Conservation (phyloP, 371 early-diverging fungal genomes). For the Coemansia sp. region DNA sequence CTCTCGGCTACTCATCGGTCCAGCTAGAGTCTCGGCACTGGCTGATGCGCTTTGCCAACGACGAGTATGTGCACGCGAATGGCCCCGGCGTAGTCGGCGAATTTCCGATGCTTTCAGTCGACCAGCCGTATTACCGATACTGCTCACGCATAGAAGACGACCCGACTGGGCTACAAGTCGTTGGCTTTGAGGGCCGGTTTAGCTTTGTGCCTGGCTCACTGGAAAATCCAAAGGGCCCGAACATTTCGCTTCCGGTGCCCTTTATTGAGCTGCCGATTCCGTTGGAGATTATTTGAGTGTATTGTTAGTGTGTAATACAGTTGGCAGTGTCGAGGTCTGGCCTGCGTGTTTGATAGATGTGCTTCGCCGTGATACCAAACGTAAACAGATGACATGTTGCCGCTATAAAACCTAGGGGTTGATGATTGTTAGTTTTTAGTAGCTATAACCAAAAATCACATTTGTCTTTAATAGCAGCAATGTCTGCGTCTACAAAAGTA, state of each 20-base stretch:
- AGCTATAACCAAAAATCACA: too few relatives aligned
- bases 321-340: not conserved
- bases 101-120: slow-evolving; percentile 21
- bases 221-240: slow-evolving; percentile 24
- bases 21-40: slow-evolving; percentile 41
- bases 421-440: too few relatives aligned
- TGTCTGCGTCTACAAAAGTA: too few relatives aligned
- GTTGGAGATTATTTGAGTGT: slow-evolving; percentile 15
- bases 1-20: slow-evolving; percentile 17
- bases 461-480: too few relatives aligned
- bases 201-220: slow-evolving; percentile 41
- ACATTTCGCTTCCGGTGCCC: slow-evolving; percentile 26
- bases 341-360: too few relatives aligned
- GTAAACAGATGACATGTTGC: too few relatives aligned
- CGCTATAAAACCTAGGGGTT: too few relatives aligned
- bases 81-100: slow-evolving; percentile 40
- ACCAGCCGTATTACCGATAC: slow-evolving; percentile 24
- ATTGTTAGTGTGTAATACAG: not conserved
- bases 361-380: too few relatives aligned
- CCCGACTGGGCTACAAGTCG: slow-evolving; percentile 12
- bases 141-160: slow-evolving; percentile 38
- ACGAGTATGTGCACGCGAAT: slow-evolving; percentile 10
- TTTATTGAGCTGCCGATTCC: slow-evolving; percentile 40
- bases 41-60: slow-evolving; percentile 23
- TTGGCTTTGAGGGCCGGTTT: slow-evolving; percentile 35